Percentiles rank a stretch among this genome's conserved stretches.
These are phyloP conservation scores for Nicotiana paniculata DNA, from an alignment of 257 asterid species.

Conservation along the genomic window DNA sequence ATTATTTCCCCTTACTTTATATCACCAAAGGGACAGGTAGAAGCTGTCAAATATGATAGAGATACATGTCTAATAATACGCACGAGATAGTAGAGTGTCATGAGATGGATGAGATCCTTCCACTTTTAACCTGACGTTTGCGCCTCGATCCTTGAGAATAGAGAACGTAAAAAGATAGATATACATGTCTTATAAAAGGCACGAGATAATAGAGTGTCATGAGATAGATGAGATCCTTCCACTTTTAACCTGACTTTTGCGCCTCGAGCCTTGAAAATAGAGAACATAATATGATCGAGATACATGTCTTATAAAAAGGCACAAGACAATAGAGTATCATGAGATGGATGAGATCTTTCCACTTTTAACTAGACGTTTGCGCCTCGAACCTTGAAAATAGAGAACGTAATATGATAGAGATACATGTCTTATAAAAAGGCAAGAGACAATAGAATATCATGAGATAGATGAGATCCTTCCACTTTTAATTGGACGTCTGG, in stretches of 20 bases:
- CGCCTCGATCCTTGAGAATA: not conserved
- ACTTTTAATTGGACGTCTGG: not conserved
- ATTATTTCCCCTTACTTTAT: slow-evolving; percentile 25
- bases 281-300: not conserved
- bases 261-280: no score
- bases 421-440: slow-evolving; percentile 17
- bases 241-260: not conserved
- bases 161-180: not conserved
- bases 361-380: not conserved
- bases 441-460: not conserved
- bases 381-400: no score
- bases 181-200: slow-evolving; percentile 17
- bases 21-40: slow-evolving; percentile 23
- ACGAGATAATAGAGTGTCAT: not conserved
- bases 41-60: slow-evolving; percentile 25
- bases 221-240: not conserved
- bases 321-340: not conserved
- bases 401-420: not conserved
- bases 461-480: not conserved
- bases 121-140: not conserved
- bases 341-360: not conserved
- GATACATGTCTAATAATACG: no score
- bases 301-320: slow-evolving; percentile 16
- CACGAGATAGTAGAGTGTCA: no score
- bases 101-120: not conserved